Evolutionary conservation across 2,329 filamentous ascomycete genomes (phyloP).

Genomic region (Amauroascus verrucosus): DNA sequence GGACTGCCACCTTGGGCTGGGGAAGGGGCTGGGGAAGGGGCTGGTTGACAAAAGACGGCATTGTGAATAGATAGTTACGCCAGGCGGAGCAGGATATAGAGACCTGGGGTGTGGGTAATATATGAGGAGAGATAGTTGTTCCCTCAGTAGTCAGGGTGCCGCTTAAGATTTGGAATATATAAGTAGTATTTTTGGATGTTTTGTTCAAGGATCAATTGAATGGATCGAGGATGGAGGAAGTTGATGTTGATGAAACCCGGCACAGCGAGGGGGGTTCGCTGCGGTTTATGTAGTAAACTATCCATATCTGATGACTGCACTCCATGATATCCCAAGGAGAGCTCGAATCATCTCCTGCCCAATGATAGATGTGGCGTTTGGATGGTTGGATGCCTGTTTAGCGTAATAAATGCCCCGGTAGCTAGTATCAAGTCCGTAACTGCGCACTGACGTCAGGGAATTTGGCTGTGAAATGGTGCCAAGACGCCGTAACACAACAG

Average conservation of each 20-base stretch:
- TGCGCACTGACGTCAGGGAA: background rate
- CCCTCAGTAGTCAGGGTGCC: background rate
- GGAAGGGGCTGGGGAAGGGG: no score
- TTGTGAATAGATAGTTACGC: slow-evolving; percentile 37
- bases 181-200: background rate
- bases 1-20: slow-evolving; percentile 14
- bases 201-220: background rate
- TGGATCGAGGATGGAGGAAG: background rate
- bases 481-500: background rate
- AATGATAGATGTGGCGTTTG: background rate
- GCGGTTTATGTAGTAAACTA: slow-evolving; percentile 2
- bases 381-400: slow-evolving; percentile 8
- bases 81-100: background rate
- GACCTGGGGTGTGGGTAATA: background rate
- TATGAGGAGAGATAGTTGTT: no score
- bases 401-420: background rate
- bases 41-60: slow-evolving; percentile 18
- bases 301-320: slow-evolving; percentile 2
- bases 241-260: background rate
- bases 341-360: background rate
- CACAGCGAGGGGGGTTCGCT: background rate
- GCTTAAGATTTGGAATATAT: background rate
- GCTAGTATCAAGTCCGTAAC: background rate
- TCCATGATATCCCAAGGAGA: background rate
- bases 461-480: background rate